Evolutionary conservation across 345 rosid species (phyloP), one percentile per base, ranked within the genome.

Genomic region (Barbarea vulgaris): DNA sequence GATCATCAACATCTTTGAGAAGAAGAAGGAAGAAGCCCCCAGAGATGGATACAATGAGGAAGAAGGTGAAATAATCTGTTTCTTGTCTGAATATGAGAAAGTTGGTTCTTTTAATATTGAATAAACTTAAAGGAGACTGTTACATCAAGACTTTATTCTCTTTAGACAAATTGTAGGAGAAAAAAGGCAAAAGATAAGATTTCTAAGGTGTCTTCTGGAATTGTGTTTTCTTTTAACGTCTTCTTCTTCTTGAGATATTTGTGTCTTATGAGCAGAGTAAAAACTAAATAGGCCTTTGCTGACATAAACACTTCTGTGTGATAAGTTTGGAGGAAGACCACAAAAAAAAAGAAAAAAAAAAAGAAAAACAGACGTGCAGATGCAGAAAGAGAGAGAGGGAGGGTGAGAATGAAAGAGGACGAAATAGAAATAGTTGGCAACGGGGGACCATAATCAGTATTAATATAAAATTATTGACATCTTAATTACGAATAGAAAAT

Each of bases 1-100:
- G 15, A 8, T 64, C 64, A 34, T 63, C 65, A 57, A 64, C 72
- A 77, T 77, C 30, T 70, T 77, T 24, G 18, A 22, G 14, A 22
- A 48, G 37, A 56, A 54, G 31, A 52, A 65, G 50, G 13, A 36
- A 36, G 39, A 33, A 7, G 36, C 5, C 9, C 12, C 12, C 3
- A 37, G 47, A 5, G 17, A 14, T 14, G 17, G 47, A 41, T 14
- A 14, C 15, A 42, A 42, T 42, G 28, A 56, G 34, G 33, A 52
- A 57, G 51, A 56, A 46, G 37, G 53, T 50, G 36, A 46, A 34
- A 5, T 4, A 54, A 30, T 64, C 4, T 54, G 48, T 64, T 65
- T 74, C 59, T 56, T 47, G 67, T 47, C 41, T 47, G 53, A 57
- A 47, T 36, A 9, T 19, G 58, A 67, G 7, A 15, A 33, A 67